Evolutionary conservation across 2,329 filamentous ascomycete species (phyloP).

Genomic region (Thermoascus crustaceus): DNA sequence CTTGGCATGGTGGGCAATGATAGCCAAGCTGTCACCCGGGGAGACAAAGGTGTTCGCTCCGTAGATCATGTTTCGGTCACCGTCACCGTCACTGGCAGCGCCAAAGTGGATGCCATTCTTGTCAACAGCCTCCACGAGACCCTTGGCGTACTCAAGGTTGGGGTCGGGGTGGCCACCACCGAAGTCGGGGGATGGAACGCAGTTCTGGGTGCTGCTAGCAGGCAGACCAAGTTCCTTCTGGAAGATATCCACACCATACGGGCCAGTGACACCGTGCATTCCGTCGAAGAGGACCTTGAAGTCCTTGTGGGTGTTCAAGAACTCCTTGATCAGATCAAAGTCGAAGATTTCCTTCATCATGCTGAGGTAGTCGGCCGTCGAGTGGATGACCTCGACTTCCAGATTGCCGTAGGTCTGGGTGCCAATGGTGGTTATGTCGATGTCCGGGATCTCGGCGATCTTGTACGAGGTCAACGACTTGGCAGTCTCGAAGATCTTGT

Average conservation of each 20-base stretch:
- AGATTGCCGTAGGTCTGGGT: slow-evolving; percentile 74
- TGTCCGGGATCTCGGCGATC: slow-evolving; percentile 73
- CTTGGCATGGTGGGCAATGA: slow-evolving; percentile 93
- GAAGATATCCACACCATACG: slow-evolving; percentile 92
- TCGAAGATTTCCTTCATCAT: slow-evolving; percentile 99
- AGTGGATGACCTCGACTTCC: slow-evolving; percentile 93
- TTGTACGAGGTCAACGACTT: slow-evolving; percentile 91
- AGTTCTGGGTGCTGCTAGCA: slow-evolving; percentile 76
- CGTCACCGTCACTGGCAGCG: slow-evolving; percentile 91
- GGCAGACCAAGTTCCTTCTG: slow-evolving; percentile 83
- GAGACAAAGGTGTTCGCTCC: slow-evolving; percentile 94
- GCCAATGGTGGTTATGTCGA: slow-evolving; percentile 78
- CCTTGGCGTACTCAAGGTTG: slow-evolving; percentile 94
- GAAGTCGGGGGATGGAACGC: slow-evolving; percentile 85
- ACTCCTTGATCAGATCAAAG: slow-evolving; percentile 89
- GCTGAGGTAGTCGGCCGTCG: slow-evolving; percentile 78
- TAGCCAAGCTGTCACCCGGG: slow-evolving; percentile 91
- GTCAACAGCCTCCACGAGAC: slow-evolving; percentile 87
- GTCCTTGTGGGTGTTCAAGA: slow-evolving; percentile 76
- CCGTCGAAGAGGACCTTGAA: slow-evolving; percentile 98
- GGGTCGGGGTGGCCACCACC: slow-evolving; percentile 95
- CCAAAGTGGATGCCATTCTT: slow-evolving; percentile 89
- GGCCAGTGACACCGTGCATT: slow-evolving; percentile 87
- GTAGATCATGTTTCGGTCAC: slow-evolving; percentile 99
- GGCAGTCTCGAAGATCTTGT: slow-evolving; percentile 92